Conservation (phyloP, 805 yeast genomes). For the Candida maesae region DNA sequence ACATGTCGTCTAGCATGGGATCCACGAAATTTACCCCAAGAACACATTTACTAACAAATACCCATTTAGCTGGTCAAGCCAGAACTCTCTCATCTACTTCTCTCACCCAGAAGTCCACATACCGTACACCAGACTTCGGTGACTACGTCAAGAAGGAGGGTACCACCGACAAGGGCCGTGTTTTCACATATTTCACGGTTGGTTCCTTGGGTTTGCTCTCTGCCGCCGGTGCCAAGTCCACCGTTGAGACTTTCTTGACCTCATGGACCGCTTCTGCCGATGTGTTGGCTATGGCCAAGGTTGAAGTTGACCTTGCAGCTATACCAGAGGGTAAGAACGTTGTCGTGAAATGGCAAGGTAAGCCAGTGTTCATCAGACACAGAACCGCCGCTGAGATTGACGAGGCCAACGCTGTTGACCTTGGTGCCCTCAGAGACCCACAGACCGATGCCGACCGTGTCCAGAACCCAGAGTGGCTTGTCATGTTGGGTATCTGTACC, state of each 20-base stretch:
- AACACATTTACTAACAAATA: not conserved
- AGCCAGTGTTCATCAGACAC: constrained; percentile 99
- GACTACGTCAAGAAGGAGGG: constrained; percentile 69
- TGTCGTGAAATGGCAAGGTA: constrained; percentile 99
- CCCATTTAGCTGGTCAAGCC: constrained; percentile 23
- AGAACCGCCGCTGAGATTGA: constrained; percentile 90
- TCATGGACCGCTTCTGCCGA: constrained; percentile 98
- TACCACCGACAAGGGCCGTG: constrained; percentile 75
- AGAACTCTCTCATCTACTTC: constrained; percentile 35
- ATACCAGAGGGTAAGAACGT: constrained; percentile 98
- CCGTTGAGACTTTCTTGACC: constrained; percentile 87
- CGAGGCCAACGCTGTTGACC: constrained; percentile 86
- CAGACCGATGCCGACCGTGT: constrained; percentile 91
- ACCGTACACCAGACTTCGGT: constrained; percentile 88
- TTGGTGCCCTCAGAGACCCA: constrained; percentile 85
- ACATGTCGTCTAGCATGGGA: too few species aligned
- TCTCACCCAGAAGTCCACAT: constrained; percentile 60
- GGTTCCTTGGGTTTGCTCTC: constrained; percentile 89
- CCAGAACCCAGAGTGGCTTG: constrained; percentile 95
- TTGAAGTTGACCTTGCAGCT: constrained; percentile 89
- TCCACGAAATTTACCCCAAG: too few species aligned
- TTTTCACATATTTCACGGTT: constrained; percentile 93
- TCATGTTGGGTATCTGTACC: constrained; percentile 99
- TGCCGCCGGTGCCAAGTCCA: constrained; percentile 94
- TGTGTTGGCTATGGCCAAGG: constrained; percentile 98